These are phyloP conservation scores for Sporothrix curviconia DNA, from an alignment of 2,329 filamentous ascomycete species.

Conservation along the genomic window DNA sequence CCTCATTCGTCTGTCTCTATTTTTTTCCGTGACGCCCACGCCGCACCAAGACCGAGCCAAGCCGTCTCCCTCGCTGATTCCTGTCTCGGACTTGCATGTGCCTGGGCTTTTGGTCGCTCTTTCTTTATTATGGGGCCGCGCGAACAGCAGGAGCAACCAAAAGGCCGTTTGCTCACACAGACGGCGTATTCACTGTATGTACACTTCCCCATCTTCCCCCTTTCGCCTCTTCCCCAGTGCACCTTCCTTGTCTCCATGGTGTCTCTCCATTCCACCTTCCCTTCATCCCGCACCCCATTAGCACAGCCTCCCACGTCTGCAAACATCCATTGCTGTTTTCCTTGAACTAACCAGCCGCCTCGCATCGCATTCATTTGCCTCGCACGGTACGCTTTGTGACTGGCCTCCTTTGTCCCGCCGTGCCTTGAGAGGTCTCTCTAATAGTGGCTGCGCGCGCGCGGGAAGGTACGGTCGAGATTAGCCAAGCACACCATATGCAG, in stretches of 20 bases:
- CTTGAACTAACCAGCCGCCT: neutral
- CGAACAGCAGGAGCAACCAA: neutral
- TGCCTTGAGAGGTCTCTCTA: too few species aligned
- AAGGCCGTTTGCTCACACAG: neutral
- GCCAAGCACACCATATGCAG: too few species aligned
- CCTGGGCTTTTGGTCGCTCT: neutral
- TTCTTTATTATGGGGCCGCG: neutral
- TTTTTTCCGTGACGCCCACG: neutral
- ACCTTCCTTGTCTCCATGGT: slow-evolving; percentile 9
- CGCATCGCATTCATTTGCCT: neutral
- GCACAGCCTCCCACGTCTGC: neutral
- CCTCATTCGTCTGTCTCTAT: neutral
- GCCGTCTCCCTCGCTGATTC: too few species aligned
- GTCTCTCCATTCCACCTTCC: slow-evolving; percentile 1
- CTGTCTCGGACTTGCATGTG: slow-evolving; percentile 1
- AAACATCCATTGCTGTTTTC: neutral
- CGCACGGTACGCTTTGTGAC: too few species aligned
- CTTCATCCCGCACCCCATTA: neutral
- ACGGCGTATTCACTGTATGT: neutral
- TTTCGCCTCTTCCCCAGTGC: too few species aligned
- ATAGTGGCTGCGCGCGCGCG: too few species aligned
- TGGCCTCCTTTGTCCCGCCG: neutral
- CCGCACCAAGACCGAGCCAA: slow-evolving; percentile 2
- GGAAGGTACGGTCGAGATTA: too few species aligned
- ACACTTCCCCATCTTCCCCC: too few species aligned